Evolutionary conservation across 768 basidiomycete species (phyloP).

Genomic region (Xerocomellus dryophilus): DNA sequence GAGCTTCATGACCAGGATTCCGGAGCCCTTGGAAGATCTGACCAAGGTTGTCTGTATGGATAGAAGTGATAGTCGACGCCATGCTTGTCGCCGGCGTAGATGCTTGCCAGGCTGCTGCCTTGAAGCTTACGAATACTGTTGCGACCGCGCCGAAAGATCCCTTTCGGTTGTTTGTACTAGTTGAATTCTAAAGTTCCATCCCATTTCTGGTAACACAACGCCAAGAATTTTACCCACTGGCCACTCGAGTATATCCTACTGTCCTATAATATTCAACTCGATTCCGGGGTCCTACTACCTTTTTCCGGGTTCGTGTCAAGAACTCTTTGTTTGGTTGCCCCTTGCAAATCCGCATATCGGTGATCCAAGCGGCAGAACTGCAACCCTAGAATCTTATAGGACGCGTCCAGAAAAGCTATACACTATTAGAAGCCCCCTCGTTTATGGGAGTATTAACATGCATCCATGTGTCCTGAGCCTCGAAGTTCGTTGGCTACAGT

Average conservation of each 20-base stretch:
- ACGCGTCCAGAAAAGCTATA: background rate
- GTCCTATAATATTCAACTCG: too few relatives aligned
- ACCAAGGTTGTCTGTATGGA: constrained; percentile 60
- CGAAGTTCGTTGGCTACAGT: too few relatives aligned
- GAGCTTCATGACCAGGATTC: constrained; percentile 60
- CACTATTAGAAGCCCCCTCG: background rate
- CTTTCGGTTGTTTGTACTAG: constrained; percentile 29
- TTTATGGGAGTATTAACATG: background rate
- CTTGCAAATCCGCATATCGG: background rate
- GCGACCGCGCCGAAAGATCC: background rate
- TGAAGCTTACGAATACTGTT: constrained; percentile 9
- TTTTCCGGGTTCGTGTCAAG: too few relatives aligned
- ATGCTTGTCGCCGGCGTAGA: constrained; percentile 38
- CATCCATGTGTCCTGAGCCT: background rate
- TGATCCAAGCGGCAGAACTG: background rate
- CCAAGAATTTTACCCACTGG: too few relatives aligned
- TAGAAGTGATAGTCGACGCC: constrained; percentile 57
- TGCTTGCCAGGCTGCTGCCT: background rate
- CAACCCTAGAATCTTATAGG: background rate
- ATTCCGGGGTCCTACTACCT: too few relatives aligned
- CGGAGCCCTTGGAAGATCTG: constrained; percentile 67
- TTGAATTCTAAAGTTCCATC: constrained; percentile 25
- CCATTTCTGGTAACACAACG: constrained; percentile 11
- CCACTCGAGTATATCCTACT: too few relatives aligned
- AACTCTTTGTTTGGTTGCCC: too few relatives aligned